These are phyloP conservation scores for Neoboletus magnificus DNA, from an alignment of 768 basidiomycete genomes.

Conservation along the genomic window DNA sequence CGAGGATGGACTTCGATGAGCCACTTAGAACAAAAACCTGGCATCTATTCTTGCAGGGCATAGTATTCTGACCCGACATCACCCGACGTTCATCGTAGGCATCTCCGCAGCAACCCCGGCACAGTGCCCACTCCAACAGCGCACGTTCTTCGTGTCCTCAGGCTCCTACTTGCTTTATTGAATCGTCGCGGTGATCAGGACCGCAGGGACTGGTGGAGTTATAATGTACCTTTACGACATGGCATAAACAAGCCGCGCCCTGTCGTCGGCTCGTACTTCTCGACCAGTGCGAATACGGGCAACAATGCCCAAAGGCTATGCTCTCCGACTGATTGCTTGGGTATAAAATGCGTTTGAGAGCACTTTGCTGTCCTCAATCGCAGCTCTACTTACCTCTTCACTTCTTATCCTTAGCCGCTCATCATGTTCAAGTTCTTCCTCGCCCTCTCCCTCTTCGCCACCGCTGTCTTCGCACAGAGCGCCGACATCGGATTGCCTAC, in stretches of 20 bases:
- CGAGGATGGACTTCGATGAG: neutral
- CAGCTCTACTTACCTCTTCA: neutral
- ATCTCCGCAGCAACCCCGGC: neutral
- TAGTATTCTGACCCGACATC: neutral
- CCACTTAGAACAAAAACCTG: neutral
- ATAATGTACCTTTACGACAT: neutral
- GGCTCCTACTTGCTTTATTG: neutral
- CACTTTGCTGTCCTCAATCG: neutral
- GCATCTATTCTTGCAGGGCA: neutral
- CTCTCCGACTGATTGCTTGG: neutral
- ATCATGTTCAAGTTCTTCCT: slow-evolving; percentile 19
- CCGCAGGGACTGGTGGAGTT: neutral
- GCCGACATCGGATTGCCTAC: slow-evolving; percentile 40
- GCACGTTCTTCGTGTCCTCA: neutral
- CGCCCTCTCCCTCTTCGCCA: slow-evolving; percentile 27
- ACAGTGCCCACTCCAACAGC: neutral
- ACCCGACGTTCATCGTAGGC: neutral
- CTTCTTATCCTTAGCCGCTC: neutral
- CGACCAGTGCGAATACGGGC: neutral
- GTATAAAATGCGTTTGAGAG: slow-evolving; percentile 6
- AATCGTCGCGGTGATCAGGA: neutral
- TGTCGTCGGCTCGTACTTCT: neutral
- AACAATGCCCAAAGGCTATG: slow-evolving; percentile 1
- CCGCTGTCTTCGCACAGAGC: slow-evolving; percentile 40
- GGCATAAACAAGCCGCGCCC: neutral